Conservation (phyloP, 1,284 basidiomycete genomes). For the Fomitopsis palustris region DNA sequence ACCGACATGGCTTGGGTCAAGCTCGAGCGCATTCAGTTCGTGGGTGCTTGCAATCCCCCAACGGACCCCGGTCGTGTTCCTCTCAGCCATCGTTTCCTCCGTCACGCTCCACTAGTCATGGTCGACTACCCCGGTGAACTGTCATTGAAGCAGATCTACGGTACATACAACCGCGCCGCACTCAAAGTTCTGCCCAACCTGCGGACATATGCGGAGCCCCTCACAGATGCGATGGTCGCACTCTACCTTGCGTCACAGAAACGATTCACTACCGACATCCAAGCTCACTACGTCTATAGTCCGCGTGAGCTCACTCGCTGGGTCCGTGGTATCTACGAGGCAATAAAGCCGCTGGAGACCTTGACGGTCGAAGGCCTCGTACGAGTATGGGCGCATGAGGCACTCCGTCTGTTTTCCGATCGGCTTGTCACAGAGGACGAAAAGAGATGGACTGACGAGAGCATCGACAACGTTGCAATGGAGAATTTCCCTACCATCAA, state of each 20-base stretch:
- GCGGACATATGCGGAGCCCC: constrained; percentile 89
- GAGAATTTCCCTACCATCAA: constrained; percentile 93
- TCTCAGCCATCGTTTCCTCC: constrained; percentile 93
- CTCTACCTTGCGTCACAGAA: constrained; percentile 95
- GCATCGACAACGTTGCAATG: constrained; percentile 83
- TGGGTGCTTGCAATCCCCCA: constrained; percentile 98
- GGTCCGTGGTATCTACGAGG: constrained; percentile 97
- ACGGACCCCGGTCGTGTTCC: constrained; percentile 99
- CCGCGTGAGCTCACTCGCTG: constrained; percentile 98
- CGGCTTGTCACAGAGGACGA: constrained; percentile 92
- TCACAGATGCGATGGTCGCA: constrained; percentile 97
- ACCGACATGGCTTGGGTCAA: constrained; percentile 97
- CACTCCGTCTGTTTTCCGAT: constrained; percentile 96
- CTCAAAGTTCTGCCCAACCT: constrained; percentile 96
- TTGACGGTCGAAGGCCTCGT: constrained; percentile 93
- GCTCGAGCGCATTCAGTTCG: constrained; percentile 97
- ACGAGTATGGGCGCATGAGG: constrained; percentile 98
- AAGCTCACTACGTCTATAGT: constrained; percentile 99
- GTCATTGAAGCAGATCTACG: constrained; percentile 98
- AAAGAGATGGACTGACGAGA: constrained; percentile 92
- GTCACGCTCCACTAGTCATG: constrained; percentile 99
- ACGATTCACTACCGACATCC: constrained; percentile 91
- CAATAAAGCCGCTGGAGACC: constrained; percentile 89
- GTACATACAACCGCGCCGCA: constrained; percentile 96
- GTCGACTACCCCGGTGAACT: constrained; percentile 98